Evolutionary conservation across 2,329 filamentous ascomycete genomes (phyloP).

Genomic region (Microdochium bolleyi): DNA sequence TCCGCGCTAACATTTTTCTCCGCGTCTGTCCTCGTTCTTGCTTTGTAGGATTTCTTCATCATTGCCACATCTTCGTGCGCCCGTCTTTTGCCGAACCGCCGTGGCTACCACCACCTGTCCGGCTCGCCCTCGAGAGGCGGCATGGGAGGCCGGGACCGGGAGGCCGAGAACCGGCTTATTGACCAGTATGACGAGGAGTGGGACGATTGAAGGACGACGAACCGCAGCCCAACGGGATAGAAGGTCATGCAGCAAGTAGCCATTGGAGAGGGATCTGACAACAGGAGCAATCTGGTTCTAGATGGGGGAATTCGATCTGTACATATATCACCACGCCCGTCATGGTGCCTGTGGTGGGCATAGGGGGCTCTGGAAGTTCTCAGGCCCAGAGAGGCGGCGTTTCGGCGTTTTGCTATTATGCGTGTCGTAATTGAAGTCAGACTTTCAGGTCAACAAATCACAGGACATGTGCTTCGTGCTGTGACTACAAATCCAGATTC

Average conservation of each 20-base stretch:
- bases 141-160: slow-evolving; percentile 37
- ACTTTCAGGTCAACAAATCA: too few species aligned
- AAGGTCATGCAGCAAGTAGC: neutral
- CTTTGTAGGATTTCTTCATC: slow-evolving; percentile 52
- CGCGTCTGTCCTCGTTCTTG: neutral
- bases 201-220: slow-evolving; percentile 57
- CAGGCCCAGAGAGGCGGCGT: neutral
- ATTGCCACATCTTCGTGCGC: slow-evolving; percentile 64
- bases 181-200: slow-evolving; percentile 96
- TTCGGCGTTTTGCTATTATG: neutral
- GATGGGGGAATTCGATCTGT: neutral
- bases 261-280: neutral
- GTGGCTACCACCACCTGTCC: slow-evolving; percentile 61
- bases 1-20: slow-evolving; percentile 5
- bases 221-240: neutral
- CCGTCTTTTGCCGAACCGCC: slow-evolving; percentile 52
- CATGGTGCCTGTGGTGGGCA: neutral
- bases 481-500: too few species aligned
- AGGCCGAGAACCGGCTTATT: slow-evolving; percentile 90
- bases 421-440: neutral
- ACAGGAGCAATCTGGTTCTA: too few species aligned
- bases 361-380: neutral
- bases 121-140: slow-evolving; percentile 32
- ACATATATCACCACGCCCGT: neutral
- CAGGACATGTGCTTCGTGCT: too few species aligned